Evolutionary conservation across 2,329 filamentous ascomycete species (phyloP), one percentile per base, ranked within the genome.

Genomic region (Clonostachys rosea): DNA sequence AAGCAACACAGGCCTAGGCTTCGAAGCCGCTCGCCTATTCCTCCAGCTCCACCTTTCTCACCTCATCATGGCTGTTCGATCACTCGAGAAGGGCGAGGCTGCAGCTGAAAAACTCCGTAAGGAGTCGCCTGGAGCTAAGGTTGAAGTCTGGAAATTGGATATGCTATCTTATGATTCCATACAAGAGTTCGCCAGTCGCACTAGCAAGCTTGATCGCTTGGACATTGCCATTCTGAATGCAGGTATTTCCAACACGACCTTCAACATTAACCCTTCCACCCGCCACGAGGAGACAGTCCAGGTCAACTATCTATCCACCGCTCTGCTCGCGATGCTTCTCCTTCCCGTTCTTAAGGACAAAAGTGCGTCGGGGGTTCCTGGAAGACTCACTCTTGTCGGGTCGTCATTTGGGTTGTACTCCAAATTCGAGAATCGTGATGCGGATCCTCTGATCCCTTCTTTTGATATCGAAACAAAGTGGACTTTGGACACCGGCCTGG

Each of bases 151-250:
- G 68, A 14, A 52, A 13, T 51, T 76, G 5, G 71, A 76, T 50
- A 66, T 74, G 63, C 43, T 47, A 10, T 68, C 62, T 3, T 75
- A 75, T 47, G 57, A 62, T 2, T 75, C 71, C 0, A 58, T 76
- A 36, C 54, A 56, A n/a, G 55, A 52, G 2, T 76, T 78, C 51
- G 63, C 56, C 5, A 47, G 48, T 1, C 60, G 61, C 8, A 57
- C 60, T 16, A 53, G 64, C 10, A 59, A 41, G 2, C 59, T 74
- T 2, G 34, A 56, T 0, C 61, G 65, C 12, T 51, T 78, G 10
- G 70, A 78, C 51, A 65, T 73, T 14, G 65, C 58, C 9, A 61
- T 78, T 36, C 58, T 74, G 6, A 77, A 76, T 50, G 73, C 72
- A 4, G 74, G 66, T 0, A 33, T 71, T 5, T 47, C 35, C 17